These are phyloP conservation scores for Komagataella phaffii DNA, from an alignment of 805 yeast species.

Conservation along the genomic window DNA sequence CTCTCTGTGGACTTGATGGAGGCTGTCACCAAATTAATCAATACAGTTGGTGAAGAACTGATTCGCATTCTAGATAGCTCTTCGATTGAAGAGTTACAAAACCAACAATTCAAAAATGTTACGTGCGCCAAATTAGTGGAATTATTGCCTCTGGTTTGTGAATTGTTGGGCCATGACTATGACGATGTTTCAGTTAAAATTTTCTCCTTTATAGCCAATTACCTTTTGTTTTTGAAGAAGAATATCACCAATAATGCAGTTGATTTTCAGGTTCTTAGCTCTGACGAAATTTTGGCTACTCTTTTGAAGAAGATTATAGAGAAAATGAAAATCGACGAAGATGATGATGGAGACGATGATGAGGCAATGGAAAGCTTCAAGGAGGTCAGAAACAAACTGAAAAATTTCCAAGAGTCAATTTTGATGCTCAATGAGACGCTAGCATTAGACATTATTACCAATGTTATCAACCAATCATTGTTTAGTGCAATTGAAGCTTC, in stretches of 20 bases:
- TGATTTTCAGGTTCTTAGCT: slow-evolving; percentile 16
- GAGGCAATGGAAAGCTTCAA: slow-evolving; percentile 67
- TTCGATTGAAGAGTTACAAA: slow-evolving; percentile 18
- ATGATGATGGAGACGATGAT: slow-evolving; percentile 42
- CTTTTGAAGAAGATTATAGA: slow-evolving; percentile 56
- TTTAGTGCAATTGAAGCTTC: slow-evolving; percentile 8
- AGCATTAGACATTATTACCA: slow-evolving; percentile 20
- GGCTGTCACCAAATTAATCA: slow-evolving; percentile 52
- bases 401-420: slow-evolving; percentile 75
- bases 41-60: slow-evolving; percentile 65
- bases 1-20: slow-evolving; percentile 50
- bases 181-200: slow-evolving; percentile 83
- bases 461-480: slow-evolving; percentile 34
- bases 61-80: slow-evolving; percentile 51
- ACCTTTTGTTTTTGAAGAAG: slow-evolving; percentile 57
- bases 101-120: slow-evolving; percentile 22
- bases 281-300: slow-evolving; percentile 40
- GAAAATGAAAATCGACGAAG: slow-evolving; percentile 73
- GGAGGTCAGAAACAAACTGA: slow-evolving; percentile 65
- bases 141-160: slow-evolving; percentile 60
- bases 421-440: slow-evolving; percentile 26
- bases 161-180: slow-evolving; percentile 65
- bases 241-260: slow-evolving; percentile 21
- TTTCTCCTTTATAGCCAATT: slow-evolving; percentile 68
- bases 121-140: slow-evolving; percentile 35